Base-by-base conservation (phyloP, 1,139 yeast genomes). In the Arxiozyma bovina region DNA sequence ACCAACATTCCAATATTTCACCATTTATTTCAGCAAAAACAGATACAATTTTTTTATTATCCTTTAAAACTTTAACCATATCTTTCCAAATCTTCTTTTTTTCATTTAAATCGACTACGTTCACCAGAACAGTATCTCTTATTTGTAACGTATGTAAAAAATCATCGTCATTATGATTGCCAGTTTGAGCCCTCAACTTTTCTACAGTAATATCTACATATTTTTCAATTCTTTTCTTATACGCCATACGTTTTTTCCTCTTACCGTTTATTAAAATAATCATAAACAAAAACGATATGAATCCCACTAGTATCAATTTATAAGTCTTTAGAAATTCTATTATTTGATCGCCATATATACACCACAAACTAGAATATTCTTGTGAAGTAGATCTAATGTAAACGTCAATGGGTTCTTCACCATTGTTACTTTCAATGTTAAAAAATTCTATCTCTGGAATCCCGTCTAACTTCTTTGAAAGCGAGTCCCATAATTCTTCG, bases 1-100 rank as follows among this genome's bases (percentile, higher is more conserved):
- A 87, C 96, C 96, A 89, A 20, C 86, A 87, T 63, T 83, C 80
- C 77, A 86, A 78, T 58, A 89, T 85, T 63, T 89, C 96, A 11
- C 96, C 96, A 61, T 84, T 85, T 48, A 82, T 74, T 65, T 89
- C 96, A 56, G 80, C 71, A 43, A 60, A 58, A 22, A 50, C 58
- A 15, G 57, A 49, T 7, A 53, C 46, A 21, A 62, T 49, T 12
- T 57, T 49, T 38, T 48, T 48, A 48, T 87, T 85, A 52, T 72
- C 70, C 62, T 87, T 96, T 12, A 90, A 79, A 48, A 73, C 74
- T 25, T 68, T 67, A 48, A 78, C 74, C 7, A 88, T 82, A n/a
- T 68, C 62, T 3, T 68, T 70, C 96, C 96, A 89, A n/a, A 85
- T 64, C 46, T 72, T 34, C 40, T 34, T 34, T 34, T n/a, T 34